Evolutionary conservation across 1,139 yeast species (phyloP).

Genomic region (Yamadazyma songkhlaensis): DNA sequence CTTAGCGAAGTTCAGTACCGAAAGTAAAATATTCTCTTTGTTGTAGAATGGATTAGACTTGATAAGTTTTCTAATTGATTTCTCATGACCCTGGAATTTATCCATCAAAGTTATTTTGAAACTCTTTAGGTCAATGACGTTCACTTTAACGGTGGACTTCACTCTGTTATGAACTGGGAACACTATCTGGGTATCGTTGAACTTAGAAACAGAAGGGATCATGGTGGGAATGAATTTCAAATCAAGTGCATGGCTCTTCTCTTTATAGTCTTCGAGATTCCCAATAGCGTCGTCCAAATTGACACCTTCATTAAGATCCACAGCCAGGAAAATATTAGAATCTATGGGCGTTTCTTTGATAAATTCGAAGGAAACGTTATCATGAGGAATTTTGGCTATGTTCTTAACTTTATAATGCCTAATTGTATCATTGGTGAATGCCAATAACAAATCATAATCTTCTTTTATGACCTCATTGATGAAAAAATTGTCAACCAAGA

Average conservation of each 20-base stretch:
- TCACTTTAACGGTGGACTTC: slow-evolving; percentile 34
- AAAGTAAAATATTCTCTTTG: slow-evolving; percentile 29
- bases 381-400: slow-evolving; percentile 49
- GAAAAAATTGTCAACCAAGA: slow-evolving; percentile 57
- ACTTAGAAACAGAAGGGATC: slow-evolving; percentile 20
- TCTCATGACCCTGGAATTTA: slow-evolving; percentile 81
- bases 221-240: slow-evolving; percentile 1
- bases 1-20: slow-evolving; percentile 41
- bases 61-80: slow-evolving; percentile 65
- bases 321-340: slow-evolving; percentile 4
- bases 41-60: slow-evolving; percentile 47
- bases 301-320: too few species aligned
- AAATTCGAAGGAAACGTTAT: slow-evolving; percentile 19
- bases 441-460: slow-evolving; percentile 53
- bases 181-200: slow-evolving; percentile 12
- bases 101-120: slow-evolving; percentile 24
- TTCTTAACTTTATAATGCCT: slow-evolving; percentile 51
- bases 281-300: too few species aligned
- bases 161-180: slow-evolving; percentile 38
- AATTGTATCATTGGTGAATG: slow-evolving; percentile 39
- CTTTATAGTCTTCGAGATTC: too few species aligned
- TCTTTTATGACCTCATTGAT: slow-evolving; percentile 9
- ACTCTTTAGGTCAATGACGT: slow-evolving; percentile 18
- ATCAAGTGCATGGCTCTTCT: too few species aligned
- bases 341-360: slow-evolving; percentile 12